Base-by-base conservation (phyloP, 1,284 basidiomycete genomes). In the Tylopilus sp. region DNA sequence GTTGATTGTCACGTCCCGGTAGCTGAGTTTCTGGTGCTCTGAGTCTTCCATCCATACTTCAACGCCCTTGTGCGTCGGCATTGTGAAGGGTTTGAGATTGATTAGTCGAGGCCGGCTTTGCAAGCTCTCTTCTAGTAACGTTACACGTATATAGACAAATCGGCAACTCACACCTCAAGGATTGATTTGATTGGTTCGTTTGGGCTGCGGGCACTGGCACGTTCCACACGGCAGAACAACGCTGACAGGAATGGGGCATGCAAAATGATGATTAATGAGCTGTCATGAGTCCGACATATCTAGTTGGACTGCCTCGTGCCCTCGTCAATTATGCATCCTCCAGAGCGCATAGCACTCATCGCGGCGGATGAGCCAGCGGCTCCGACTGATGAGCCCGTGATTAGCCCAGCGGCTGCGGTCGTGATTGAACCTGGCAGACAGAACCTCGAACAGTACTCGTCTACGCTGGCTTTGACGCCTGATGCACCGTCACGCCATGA, bases 41-140 rank as follows among this genome's bases (percentile, higher is more conserved):
- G 56, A 48, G 26, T 58, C 58, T 29, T 58, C 56, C 12, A 58
- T 30, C 58, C 56, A 60, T 28, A 49, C 45, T 26, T 60, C 53
- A 28, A 57, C 35, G 19, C 23, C 43, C 26, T 38, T 48, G 58
- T 55, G 42, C 11, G 44, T 34, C 30, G 56, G 55, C 58, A 57
- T 60, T 16, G 43, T 44, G 40, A 26, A 31, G 34, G 38, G 11
- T 16, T 36, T 41, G n/a, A 43, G 35, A 37, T 42, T 16, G 36
- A 19, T 34, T 21, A 13, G 28, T 34, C 26, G n/a, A n/a, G n/a
- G n/a, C n/a, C n/a, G 18, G 41, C 23, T 38, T 26, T 28, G 19
- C 11, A 25, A 18, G 29, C 35, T 21, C 35, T 35, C 26, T 12
- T 56, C 49, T 45, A 34, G 25, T 33, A 31, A 51, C 35, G 46